Evolutionary conservation across 768 basidiomycete species (phyloP), one percentile per base, ranked within the genome.

Genomic region (Boletus coccyginus): DNA sequence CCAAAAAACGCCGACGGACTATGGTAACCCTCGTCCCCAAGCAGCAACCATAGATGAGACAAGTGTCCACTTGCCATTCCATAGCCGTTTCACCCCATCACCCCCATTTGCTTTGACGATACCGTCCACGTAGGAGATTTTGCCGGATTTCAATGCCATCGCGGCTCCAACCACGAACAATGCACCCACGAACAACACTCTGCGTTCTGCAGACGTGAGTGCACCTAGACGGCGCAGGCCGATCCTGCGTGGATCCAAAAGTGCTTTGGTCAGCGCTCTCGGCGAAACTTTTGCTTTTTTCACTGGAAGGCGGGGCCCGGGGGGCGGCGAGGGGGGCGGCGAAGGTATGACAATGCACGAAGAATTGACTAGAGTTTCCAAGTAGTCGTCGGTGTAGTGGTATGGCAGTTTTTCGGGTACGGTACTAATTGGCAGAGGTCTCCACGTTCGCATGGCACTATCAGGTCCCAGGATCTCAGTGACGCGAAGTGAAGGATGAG

Each of bases 381-480:
- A 53, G 39, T 71, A 60, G 44, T 66, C 68, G 24, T 70, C 69
- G 1, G 69, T 65, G 33, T 66, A 54, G 42, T 57, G n/a, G 49
- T 60, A 62, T 7, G 46, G 46, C 52, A 53, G 53, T 62, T 70
- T 63, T 65, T 73, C 56, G 40, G 63, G 62, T 57, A 50, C 24
- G n/a, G 54, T 17, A 16, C 58, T 63, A 19, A 70, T 73, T 36
- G 76, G 75, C 33, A 55, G 54, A 43, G 65, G 59, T 49, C 55
- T 62, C 90, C 90, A 93, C 10, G 91, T 92, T 67, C 79, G 82
- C 49, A 90, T 74, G 38, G 82, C 87, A 63, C 88, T 91, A 62
- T 88, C 84, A 1, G 87, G 88, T 10, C 91, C 91, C 80, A 93
- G 84, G 46, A 88, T 88, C 31, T 75, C 73, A 7, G 78, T 71